phyloP scores from a whole-genome alignment of 2,329 filamentous ascomycete species.

The Coniella vitis region DNA sequence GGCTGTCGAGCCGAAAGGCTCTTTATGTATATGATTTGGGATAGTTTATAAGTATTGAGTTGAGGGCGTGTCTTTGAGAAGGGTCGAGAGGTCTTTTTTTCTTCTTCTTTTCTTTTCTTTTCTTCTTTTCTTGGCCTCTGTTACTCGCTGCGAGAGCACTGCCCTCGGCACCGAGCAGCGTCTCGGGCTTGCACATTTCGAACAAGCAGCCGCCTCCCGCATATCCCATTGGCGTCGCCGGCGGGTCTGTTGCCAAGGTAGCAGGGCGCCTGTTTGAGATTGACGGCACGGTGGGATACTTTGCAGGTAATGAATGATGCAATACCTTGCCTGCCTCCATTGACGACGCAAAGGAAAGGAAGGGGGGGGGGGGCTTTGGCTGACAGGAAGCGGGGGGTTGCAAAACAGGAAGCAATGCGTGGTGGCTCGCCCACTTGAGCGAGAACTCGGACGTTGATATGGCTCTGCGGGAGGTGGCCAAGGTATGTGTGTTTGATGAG shows the following conservation, averaged over 20 bases:
- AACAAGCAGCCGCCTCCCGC: slow-evolving; percentile 6
- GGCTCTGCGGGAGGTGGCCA: slow-evolving; percentile 17
- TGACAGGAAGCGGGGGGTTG: neutral
- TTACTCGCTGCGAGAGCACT: neutral
- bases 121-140: neutral
- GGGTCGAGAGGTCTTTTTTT: no score
- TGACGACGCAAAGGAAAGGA: no score
- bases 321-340: no score
- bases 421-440: slow-evolving; percentile 26
- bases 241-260: slow-evolving; percentile 6
- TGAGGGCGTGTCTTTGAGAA: no score
- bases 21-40: no score
- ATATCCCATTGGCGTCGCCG: slow-evolving; percentile 8
- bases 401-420: slow-evolving; percentile 11
- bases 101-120: neutral
- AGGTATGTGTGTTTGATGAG: no score
- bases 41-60: no score
- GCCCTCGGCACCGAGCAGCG: neutral
- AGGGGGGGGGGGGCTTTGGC: no score
- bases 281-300: slow-evolving; percentile 7
- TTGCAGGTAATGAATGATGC: slow-evolving; percentile 8
- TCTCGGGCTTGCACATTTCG: slow-evolving; percentile 3
- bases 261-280: slow-evolving; percentile 10
- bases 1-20: no score
- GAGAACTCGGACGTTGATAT: slow-evolving; percentile 48